A percentile compares a stretch with the other conserved stretches of the same genome.
These are phyloP conservation scores for Coemansia sp. DNA, from an alignment of 192 early-diverging fungal genomes.

Conservation along the genomic window DNA sequence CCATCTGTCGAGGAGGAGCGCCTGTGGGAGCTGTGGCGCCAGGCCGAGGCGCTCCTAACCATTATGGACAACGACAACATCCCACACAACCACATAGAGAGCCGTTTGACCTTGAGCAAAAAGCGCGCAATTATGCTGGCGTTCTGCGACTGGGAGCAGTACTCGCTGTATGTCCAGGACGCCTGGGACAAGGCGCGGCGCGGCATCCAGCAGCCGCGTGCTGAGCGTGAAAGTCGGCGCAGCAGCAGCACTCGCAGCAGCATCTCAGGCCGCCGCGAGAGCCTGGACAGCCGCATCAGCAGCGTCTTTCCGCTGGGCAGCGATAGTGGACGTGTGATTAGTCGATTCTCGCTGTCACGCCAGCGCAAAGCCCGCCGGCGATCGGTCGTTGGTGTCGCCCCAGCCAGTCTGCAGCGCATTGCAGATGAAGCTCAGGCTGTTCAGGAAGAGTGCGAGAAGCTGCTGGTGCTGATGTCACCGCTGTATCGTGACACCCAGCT, in stretches of 20 bases:
- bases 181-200: conserved; percentile 50
- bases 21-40: conserved; percentile 57
- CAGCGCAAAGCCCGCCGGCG: conserved; percentile 49
- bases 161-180: conserved; percentile 54
- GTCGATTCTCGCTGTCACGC: conserved; percentile 39
- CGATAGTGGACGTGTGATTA: conserved; percentile 3
- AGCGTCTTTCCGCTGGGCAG: conserved; percentile 13
- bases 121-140: conserved; percentile 56
- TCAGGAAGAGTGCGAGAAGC: conserved; percentile 46
- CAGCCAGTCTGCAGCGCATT: conserved; percentile 53
- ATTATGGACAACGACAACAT: conserved; percentile 56
- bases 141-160: conserved; percentile 57
- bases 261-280: conserved; percentile 9
- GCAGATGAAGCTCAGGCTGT: conserved; percentile 41
- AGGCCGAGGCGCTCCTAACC: conserved; percentile 53
- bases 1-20: conserved; percentile 52
- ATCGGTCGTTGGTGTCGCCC: conserved; percentile 49
- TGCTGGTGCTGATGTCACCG: conserved; percentile 48
- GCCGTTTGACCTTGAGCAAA: conserved; percentile 49
- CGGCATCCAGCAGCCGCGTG: conserved; percentile 37
- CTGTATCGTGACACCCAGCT: conserved; percentile 39
- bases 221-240: conserved; percentile 28
- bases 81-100: conserved; percentile 31
- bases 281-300: conserved; percentile 24
- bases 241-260: conserved; percentile 24